phyloP scores from a whole-genome alignment of 73 alveolate species.

The Tetrahymena thermophila region DNA sequence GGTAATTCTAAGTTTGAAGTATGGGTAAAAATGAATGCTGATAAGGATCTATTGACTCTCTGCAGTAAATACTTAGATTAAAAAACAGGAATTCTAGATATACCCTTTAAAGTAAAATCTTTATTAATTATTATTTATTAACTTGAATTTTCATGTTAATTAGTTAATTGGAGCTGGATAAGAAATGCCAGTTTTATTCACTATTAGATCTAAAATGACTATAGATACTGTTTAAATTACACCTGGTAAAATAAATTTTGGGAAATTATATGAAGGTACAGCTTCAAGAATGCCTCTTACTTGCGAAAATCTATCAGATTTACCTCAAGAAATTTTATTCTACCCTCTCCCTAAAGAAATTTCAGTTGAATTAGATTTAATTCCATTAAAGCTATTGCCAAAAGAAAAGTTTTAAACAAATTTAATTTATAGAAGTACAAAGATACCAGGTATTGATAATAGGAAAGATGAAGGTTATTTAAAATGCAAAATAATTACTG shows the following conservation, averaged over 20 bases:
- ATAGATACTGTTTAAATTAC: constrained; percentile 60
- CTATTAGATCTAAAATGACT: constrained; percentile 52
- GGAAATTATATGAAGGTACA: constrained; percentile 65
- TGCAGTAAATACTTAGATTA: constrained; percentile 53
- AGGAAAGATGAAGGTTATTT: constrained; percentile 59
- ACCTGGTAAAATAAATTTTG: constrained; percentile 74
- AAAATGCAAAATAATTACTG: constrained; percentile 66
- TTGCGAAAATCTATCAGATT: constrained; percentile 74
- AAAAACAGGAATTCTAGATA: constrained; percentile 44
- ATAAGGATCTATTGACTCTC: constrained; percentile 55
- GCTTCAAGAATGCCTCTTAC: constrained; percentile 78
- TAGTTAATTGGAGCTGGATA: constrained; percentile 73
- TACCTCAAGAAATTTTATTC: constrained; percentile 88
- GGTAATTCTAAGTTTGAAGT: constrained; percentile 88
- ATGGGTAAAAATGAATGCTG: constrained; percentile 90
- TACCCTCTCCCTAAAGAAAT: constrained; percentile 88
- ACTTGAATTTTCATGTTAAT: not conserved
- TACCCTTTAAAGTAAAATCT: constrained; percentile 61
- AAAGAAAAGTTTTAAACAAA: constrained; percentile 69
- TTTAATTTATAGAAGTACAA: constrained; percentile 69
- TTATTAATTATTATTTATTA: too few species aligned
- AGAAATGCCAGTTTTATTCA: constrained; percentile 76
- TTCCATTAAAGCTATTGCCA: constrained; percentile 76
- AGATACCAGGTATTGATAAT: constrained; percentile 47
- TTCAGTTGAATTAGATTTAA: constrained; percentile 76